Base-by-base conservation (phyloP, 148 eudicot genomes). In the Persicaria maculosa region DNA sequence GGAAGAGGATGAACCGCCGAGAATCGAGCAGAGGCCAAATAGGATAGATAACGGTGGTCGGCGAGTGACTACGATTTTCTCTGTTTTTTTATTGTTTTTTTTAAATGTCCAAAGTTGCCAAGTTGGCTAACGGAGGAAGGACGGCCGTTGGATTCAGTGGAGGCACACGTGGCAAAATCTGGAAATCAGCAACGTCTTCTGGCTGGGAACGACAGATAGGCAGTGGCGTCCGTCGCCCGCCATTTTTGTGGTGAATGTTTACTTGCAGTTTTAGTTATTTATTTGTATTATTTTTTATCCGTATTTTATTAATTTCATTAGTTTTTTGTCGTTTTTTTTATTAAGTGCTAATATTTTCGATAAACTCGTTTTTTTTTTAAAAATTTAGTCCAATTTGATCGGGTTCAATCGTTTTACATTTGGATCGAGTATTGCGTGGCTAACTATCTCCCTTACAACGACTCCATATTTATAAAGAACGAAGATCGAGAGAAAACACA, bases 31-130 rank as follows among this genome's bases (percentile, higher is more conserved):
- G 70, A 65, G 46, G 46, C 40, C 40, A 31, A 31, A 31, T 2
- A 65, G 36, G 17, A 6, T 31, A 12, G 68, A 62, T 62, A 62
- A 62, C 68, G 68, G 68, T 62, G 7, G 44, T 44, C 68, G 68
- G 68, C 43, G 68, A 25, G 16, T 9, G 68, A 25, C 44, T 9
- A 62, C 25, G 9, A 62, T 48, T 48, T 9, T 2, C 9, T 40
- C 6, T 22, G 2, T 10, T 25, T 25, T 25, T 5, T 20, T 9
- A 6, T 58, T 20, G 1, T 7, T 58, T 58, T 20, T 7, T 58
- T 31, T 31, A 31, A 7, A 6, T 7, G 2, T 58, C 12, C 12
- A 7, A 20, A 58, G 9, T 19, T 58, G 36, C 22, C 65, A 58
- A 58, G 36, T 20, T 58, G 65, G 44, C 44, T 31, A 31, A 31